Evolutionary conservation across 2,329 filamentous ascomycete species (phyloP).

Genomic region (Botryotinia globosa): DNA sequence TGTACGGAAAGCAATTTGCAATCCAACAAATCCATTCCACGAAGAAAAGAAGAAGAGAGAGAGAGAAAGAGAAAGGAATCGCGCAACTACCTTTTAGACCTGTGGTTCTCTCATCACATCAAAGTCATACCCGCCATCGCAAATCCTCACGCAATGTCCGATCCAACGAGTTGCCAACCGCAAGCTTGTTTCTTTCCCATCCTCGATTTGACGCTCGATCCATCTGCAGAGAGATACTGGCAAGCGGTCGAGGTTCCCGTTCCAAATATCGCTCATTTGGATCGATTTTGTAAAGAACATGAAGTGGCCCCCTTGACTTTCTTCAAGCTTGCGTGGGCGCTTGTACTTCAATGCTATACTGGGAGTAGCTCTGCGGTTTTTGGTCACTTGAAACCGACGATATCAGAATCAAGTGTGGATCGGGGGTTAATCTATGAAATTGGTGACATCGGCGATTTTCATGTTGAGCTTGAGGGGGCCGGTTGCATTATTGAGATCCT

Average conservation of each 20-base stretch:
- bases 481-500: background rate
- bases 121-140: background rate
- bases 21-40: no score
- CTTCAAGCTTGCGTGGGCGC: slow-evolving; percentile 40
- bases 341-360: slow-evolving; percentile 42
- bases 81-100: background rate
- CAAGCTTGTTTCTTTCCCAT: slow-evolving; percentile 16
- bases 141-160: background rate
- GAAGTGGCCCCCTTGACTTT: background rate
- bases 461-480: background rate
- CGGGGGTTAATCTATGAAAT: background rate
- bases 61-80: no score
- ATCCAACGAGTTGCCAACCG: background rate
- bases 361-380: slow-evolving; percentile 41
- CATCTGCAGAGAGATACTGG: slow-evolving; percentile 3
- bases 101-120: background rate
- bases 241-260: slow-evolving; percentile 4
- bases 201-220: background rate
- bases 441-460: background rate
- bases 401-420: background rate
- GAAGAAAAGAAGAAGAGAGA: no score
- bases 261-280: background rate
- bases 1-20: background rate
- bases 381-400: slow-evolving; percentile 41
- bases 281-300: slow-evolving; percentile 1